Evolutionary conservation across 305 asterid genomes (phyloP).

Genomic region (Vinca major): DNA sequence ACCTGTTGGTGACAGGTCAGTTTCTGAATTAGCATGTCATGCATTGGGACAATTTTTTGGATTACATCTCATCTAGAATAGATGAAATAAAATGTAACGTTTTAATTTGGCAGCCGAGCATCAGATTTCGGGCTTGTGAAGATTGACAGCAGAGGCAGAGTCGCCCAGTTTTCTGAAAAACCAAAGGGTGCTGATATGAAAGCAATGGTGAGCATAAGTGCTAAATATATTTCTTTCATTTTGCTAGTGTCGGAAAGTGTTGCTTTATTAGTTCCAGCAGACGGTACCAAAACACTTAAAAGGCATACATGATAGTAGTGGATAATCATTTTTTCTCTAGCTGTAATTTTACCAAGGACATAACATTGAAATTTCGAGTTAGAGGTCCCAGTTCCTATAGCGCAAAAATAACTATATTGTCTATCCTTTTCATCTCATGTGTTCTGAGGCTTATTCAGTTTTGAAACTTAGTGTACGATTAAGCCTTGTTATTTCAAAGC

Average conservation of each 20-base stretch:
- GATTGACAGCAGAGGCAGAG: slow-evolving; percentile 69
- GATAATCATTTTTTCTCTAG: background rate
- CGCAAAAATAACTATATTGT: background rate
- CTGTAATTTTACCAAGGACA: background rate
- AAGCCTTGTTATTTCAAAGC: background rate
- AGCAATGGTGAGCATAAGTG: slow-evolving; percentile 55
- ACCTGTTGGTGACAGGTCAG: slow-evolving; percentile 71
- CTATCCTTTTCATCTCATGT: background rate
- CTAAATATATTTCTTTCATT: background rate
- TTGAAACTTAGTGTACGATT: background rate
- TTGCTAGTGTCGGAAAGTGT: background rate
- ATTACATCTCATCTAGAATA: background rate
- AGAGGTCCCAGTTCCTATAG: background rate
- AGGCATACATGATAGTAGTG: background rate
- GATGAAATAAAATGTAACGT: background rate
- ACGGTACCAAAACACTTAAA: background rate
- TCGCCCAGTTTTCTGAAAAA: slow-evolving; percentile 77
- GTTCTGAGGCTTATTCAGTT: slow-evolving; percentile 3
- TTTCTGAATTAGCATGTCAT: slow-evolving; percentile 8
- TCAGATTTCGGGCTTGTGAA: slow-evolving; percentile 79
- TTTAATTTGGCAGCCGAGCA: slow-evolving; percentile 63
- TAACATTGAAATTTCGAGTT: background rate
- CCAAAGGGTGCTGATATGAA: slow-evolving; percentile 68
- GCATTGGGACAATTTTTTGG: background rate
- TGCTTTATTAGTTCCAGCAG: slow-evolving; percentile 2